A percentile compares a stretch with the other conserved stretches of the same genome.
Evolutionary conservation across 768 basidiomycete genomes (phyloP).

Genomic region (Amanita molliuscula): DNA sequence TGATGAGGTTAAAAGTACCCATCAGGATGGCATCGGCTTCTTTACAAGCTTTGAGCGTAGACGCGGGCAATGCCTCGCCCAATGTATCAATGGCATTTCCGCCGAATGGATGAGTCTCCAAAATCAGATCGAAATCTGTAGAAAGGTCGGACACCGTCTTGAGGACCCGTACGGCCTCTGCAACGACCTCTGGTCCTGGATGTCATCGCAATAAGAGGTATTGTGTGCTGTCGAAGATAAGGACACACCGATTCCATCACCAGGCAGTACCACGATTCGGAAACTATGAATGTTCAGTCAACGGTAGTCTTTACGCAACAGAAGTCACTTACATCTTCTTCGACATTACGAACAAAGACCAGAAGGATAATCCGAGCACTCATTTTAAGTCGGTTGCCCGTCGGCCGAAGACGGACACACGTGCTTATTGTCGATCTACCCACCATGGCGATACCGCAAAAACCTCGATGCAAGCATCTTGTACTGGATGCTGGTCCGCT

Average conservation of each 20-base stretch:
- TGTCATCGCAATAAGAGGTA: constrained; percentile 6
- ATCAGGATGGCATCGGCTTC: constrained; percentile 93
- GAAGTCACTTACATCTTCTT: constrained; percentile 23
- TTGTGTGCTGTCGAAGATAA: constrained; percentile 1
- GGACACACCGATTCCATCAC: constrained; percentile 87
- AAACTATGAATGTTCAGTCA: constrained; percentile 39
- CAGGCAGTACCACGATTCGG: constrained; percentile 83
- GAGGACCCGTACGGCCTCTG: constrained; percentile 77
- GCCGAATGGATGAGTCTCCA: constrained; percentile 77
- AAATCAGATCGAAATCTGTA: constrained; percentile 55
- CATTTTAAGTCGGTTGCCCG: constrained; percentile 10
- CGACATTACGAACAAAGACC: constrained; percentile 1
- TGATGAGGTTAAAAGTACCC: constrained; percentile 41
- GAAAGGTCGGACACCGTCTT: constrained; percentile 56
- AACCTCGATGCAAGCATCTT: constrained; percentile 58
- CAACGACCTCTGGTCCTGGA: constrained; percentile 81
- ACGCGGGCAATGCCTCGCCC: constrained; percentile 77
- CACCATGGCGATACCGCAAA: constrained; percentile 2
- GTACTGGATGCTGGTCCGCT: constrained; percentile 93
- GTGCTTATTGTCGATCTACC: too few relatives aligned
- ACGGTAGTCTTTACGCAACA: not conserved
- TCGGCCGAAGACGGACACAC: constrained; percentile 10
- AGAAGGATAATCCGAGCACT: not conserved
- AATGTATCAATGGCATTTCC: constrained; percentile 86
- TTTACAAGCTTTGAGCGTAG: constrained; percentile 82